Evolutionary conservation across 441 rosid genomes (phyloP), one percentile per base, ranked within the genome.

Genomic region (Croton setiger): DNA sequence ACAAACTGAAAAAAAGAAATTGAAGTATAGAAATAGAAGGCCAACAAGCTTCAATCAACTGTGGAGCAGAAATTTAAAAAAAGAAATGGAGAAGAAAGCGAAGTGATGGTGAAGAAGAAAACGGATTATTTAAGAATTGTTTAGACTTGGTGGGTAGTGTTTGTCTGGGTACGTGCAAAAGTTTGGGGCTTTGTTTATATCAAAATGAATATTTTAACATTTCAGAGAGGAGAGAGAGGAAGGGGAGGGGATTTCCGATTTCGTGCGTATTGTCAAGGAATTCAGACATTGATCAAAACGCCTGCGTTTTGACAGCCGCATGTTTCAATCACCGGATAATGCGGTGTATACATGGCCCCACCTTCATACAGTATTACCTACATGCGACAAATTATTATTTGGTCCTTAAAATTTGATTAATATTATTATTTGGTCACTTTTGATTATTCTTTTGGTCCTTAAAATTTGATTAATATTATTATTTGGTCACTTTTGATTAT

Each of bases 91-190:
- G 36, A 27, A 47, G 56, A 7, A 48, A 48, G 64, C 18, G 49
- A 59, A 15, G 31, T 2, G 31, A n/a, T 15, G 0, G 20, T 37
- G 52, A 36, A 21, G 10, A 14, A 21, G 23, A 0, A 8, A 1
- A 21, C 39, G 35, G 13, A 17, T 18, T 8, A 61, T 14, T 15
- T 27, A 61, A 9, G 61, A 54, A 35, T 43, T 51, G 17, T 8
- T 21, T 13, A 27, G 31, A 27, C 27, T 49, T 36, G 74, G 68
- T 43, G 74, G 68, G 63, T 37, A 23, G 13, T 54, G 60, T 8
- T 37, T 52, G 66, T 52, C 57, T 43, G 49, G 1, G 44, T 52
- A 62, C 73, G 62, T 62, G 73, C 54, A 53, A 14, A 52, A 31
- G 67, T 61, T 35, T 51, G 39, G 17, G 7, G 7, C 60, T 53